Evolutionary conservation across 1,284 basidiomycete species (phyloP), one percentile per base, ranked within the genome.

Genomic region (Schizophyllum amplum): DNA sequence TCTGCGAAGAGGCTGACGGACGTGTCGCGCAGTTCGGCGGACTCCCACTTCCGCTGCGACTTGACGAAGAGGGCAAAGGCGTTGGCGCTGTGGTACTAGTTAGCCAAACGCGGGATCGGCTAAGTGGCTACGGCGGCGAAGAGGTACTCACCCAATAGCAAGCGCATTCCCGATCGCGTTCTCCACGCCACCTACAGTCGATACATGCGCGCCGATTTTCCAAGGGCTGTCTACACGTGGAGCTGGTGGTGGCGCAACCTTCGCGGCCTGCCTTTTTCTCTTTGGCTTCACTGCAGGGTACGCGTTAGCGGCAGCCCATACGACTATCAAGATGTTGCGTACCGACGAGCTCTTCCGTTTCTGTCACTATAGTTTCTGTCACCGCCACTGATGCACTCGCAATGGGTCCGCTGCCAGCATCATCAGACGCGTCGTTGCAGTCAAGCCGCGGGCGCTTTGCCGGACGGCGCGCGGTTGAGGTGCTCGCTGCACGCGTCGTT

Each of bases 21-120:
- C 9, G 74, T 69, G 4, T 75, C 66, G 7, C 75, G 76, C 1
- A 90, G 73, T 1, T 81, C 71, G 6, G 84, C 81, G 1, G 85
- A 85, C 22, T 71, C 75, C 91, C 92, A 94, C 69, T 86, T 86
- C 47, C 89, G 76, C 63, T 94, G 91, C 0, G 86, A 87, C 70
- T 93, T 94, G 47, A 93, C 71, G 64, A 94, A 95, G 21, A 94
- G 75, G 0, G 89, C 91, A 62, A 94, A 87, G 1, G 90, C 83
- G 59, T 87, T 90, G 4, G 89, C 91, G 1, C 92, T 90, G 59
- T 7, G 21, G 22, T 17, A 20, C 42, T 11, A 46, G 11, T 11
- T 11, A 11, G 42, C 42, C 42, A 11, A n/a, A 5, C 23, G 48
- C 11, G 17, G 24, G 47, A n/a, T n/a, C n/a, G n/a, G n/a, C n/a